These are phyloP conservation scores for Hemileccinum impolitum DNA, from an alignment of 768 basidiomycete genomes.

Conservation along the genomic window DNA sequence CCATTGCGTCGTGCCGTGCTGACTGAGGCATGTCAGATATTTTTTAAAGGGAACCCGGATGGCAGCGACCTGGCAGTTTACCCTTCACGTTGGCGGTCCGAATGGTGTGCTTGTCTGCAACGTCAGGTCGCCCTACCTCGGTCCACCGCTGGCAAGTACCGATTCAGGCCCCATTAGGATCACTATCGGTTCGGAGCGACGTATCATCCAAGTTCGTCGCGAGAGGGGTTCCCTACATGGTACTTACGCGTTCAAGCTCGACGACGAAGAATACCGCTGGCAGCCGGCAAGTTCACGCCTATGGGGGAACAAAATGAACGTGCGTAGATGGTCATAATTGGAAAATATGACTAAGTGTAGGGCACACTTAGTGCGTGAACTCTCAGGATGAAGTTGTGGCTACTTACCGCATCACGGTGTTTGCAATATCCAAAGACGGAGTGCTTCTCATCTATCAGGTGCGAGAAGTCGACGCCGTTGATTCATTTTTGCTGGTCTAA, in stretches of 20 bases:
- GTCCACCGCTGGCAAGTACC: conserved; percentile 15
- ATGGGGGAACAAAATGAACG: conserved; percentile 20
- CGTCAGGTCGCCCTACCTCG: conserved; percentile 28
- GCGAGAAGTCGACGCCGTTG: neutral
- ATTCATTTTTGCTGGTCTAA: neutral
- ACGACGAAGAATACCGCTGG: conserved; percentile 27
- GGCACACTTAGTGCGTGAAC: conserved; percentile 20
- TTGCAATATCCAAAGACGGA: conserved; percentile 31
- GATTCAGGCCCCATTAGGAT: conserved; percentile 18
- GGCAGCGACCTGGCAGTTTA: conserved; percentile 20
- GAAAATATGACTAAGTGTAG: neutral
- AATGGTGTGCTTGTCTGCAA: conserved; percentile 21
- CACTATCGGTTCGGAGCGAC: conserved; percentile 11
- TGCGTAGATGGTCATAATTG: conserved; percentile 6
- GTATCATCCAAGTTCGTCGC: conserved; percentile 11
- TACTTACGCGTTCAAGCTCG: conserved; percentile 19
- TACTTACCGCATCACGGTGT: conserved; percentile 28
- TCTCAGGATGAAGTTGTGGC: conserved; percentile 23
- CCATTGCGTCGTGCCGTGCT: neutral
- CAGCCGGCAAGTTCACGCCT: conserved; percentile 5
- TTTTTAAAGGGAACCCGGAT: conserved; percentile 20
- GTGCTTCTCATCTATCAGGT: conserved; percentile 30
- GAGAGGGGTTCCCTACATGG: conserved; percentile 1
- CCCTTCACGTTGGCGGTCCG: conserved; percentile 17
- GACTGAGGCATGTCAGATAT: conserved; percentile 17